Evolutionary conservation across 495 filamentous ascomycete species (phyloP), one percentile per base, ranked within the genome.

Genomic region (Aspergillus homomorphus): DNA sequence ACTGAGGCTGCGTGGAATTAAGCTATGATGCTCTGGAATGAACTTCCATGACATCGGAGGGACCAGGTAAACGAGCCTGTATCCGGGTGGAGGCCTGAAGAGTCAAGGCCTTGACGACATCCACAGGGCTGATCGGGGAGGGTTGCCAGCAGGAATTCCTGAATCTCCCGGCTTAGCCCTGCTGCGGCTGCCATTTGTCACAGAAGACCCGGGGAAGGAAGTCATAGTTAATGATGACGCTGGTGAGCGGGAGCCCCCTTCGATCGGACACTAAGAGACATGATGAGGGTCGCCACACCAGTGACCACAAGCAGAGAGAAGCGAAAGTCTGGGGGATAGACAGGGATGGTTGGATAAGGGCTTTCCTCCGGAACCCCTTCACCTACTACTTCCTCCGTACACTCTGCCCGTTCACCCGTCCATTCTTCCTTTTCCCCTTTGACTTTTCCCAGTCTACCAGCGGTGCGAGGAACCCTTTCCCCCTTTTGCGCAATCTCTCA

Each of bases 141-240:
- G n/a, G n/a, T n/a, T n/a, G n/a, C n/a, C n/a, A 54, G 15, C 33
- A 38, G 33, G 33, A 38, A 64, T 69, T 66, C 73, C 73, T 77
- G 69, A 73, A 73, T 63, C 60, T 65, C 63, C 74, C 72, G 74
- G 75, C 59, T 60, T 64, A 30, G 51, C 58, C 56, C 22, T 41
- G 51, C 54, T 61, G 42, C 22, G 28, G 51, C 54, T 61, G 42
- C 62, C 61, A 72, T 70, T 73, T 69, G 66, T 60, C 61, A 22
- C 45, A 18, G 20, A 56, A 19, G 18, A 50, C 45, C 44, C 26
- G 23, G 14, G 45, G 24, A 15, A 16, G 19, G 26, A 38, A 38
- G 33, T 12, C 33, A 38, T 38, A n/a, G n/a, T n/a, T n/a, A 38
- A 38, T 38, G 12, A 38, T 38, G 33, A 38, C 33, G 33, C 4